A percentile compares a stretch with the other conserved stretches of the same genome.
These are phyloP conservation scores for Trametes sanguinea DNA, from an alignment of 768 basidiomycete species.

Conservation along the genomic window DNA sequence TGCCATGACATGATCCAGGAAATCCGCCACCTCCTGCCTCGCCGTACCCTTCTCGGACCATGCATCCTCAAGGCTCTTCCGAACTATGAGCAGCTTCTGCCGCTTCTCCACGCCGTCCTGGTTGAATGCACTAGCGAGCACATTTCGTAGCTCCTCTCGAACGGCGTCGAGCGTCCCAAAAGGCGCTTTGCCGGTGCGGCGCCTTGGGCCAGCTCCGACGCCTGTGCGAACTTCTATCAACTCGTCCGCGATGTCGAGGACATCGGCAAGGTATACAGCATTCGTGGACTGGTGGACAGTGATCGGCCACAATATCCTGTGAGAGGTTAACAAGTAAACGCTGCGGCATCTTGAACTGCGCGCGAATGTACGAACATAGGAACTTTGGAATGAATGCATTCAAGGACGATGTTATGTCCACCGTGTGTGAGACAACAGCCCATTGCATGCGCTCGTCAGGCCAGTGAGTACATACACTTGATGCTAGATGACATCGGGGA, in stretches of 20 bases:
- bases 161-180: slow-evolving; percentile 30
- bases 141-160: slow-evolving; percentile 18
- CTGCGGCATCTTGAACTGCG: neutral
- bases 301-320: slow-evolving; percentile 26
- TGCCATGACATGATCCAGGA: no score
- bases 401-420: slow-evolving; percentile 12
- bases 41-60: no score
- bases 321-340: neutral
- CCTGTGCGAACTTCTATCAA: slow-evolving; percentile 28
- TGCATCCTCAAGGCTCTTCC: no score
- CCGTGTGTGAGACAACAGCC: slow-evolving; percentile 14
- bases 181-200: slow-evolving; percentile 16
- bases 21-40: no score
- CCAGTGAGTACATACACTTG: neutral
- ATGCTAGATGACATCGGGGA: neutral
- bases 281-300: slow-evolving; percentile 29
- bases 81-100: no score
- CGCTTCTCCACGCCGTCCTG: slow-evolving; percentile 31
- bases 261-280: slow-evolving; percentile 22
- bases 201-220: slow-evolving; percentile 10
- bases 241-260: slow-evolving; percentile 30
- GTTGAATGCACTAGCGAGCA: slow-evolving; percentile 26
- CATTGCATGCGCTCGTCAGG: neutral
- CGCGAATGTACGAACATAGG: neutral
- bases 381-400: slow-evolving; percentile 2